Evolutionary conservation across 2,329 filamentous ascomycete species (phyloP).

Genomic region (Hyphodiscus sp.): DNA sequence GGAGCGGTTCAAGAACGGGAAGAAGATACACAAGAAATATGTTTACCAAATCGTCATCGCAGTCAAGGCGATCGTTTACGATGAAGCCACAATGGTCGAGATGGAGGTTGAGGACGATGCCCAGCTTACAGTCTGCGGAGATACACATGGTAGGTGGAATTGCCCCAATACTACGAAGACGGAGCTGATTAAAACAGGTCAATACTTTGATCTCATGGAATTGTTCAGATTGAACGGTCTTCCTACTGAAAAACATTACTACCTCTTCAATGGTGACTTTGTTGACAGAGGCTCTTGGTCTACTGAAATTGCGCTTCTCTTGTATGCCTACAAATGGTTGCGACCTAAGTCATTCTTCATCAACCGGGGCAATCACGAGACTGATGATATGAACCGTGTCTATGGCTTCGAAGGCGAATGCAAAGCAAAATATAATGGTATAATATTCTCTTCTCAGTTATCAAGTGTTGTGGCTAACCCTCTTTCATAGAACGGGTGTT

Average conservation of each 20-base stretch:
- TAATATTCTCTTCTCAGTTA: slow-evolving; percentile 40
- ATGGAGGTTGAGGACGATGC: slow-evolving; percentile 71
- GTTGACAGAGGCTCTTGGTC: slow-evolving; percentile 98
- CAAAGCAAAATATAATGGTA: slow-evolving; percentile 88
- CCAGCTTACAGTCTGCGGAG: slow-evolving; percentile 88
- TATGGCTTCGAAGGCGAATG: slow-evolving; percentile 99
- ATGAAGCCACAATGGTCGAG: slow-evolving; percentile 96
- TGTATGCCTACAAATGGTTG: slow-evolving; percentile 97
- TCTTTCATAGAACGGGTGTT: slow-evolving; percentile 54
- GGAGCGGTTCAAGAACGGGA: slow-evolving; percentile 88
- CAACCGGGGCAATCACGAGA: slow-evolving; percentile 97
- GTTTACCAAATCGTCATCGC: slow-evolving; percentile 93
- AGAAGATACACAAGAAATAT: slow-evolving; percentile 93
- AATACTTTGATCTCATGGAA: slow-evolving; percentile 96
- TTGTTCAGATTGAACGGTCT: slow-evolving; percentile 88
- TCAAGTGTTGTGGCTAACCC: background rate
- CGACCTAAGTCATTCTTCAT: slow-evolving; percentile 84
- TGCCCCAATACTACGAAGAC: background rate
- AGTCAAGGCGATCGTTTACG: slow-evolving; percentile 82
- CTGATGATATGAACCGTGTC: slow-evolving; percentile 97
- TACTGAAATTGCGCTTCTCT: slow-evolving; percentile 85
- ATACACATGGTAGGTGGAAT: slow-evolving; percentile 74
- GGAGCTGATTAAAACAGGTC: slow-evolving; percentile 46
- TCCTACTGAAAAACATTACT: slow-evolving; percentile 80
- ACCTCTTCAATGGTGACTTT: slow-evolving; percentile 98